Base-by-base conservation (phyloP, 2,329 filamentous ascomycete species). In the Arthroderma sp. region DNA sequence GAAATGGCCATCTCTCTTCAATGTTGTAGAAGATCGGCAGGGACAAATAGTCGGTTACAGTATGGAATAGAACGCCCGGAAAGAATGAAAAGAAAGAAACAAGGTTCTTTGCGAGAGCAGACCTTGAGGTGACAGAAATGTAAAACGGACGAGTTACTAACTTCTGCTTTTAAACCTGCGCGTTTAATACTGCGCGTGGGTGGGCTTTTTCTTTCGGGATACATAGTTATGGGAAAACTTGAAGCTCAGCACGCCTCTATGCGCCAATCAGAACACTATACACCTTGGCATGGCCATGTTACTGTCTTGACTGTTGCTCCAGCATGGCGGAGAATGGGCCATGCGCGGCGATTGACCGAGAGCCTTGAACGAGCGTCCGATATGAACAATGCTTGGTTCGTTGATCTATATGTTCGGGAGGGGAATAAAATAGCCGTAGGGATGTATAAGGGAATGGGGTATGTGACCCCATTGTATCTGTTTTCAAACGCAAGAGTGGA, bases 221-320 rank as follows among this genome's bases (percentile, higher is more conserved):
- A 10, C 15, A 33, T 52, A 94, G 88, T 98, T 61, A 94, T 98
- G 77, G 91, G 89, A 60, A 98, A 98, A 69, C 77, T 94, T 49
- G 89, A 96, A 70, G 81, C 86, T 51, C 93, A 86, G 44, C 82
- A 84, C 10, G 72, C 84, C 38, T 78, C 80, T 43, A 77, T 83
- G 61, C 74, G 78, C 48, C 79, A 79, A 57, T 91, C 85, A 41
- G 74, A 81, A 57, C 87, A 95, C 67, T 94, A 93, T 67, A 81
- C 94, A n/a, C 89, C 89, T n/a, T 96, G 87, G 85, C 91, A 98
- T 68, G 89, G 87, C 15, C 91, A 98, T 66, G 94, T 98, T 60
- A 98, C 91, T 4, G 91, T 89, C 32, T 73, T 98, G 42, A 96
- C 91, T 0, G 85, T 98, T 15, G 82, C 89, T 0, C 91, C 91